Base-by-base conservation (phyloP, 441 rosid genomes). In the Adansonia grandidieri region DNA sequence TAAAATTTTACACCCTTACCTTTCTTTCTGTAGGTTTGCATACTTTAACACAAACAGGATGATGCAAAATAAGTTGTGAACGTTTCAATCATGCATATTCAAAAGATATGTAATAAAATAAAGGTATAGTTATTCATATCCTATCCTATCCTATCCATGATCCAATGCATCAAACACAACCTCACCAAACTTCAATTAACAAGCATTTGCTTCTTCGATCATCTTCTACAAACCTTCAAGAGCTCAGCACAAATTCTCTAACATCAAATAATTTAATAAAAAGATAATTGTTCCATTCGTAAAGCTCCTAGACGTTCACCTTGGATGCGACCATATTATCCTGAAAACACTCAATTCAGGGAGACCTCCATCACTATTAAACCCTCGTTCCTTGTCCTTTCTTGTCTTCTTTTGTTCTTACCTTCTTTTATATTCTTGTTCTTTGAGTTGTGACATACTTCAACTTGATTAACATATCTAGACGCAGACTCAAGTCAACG, bases 401-500 rank as follows among this genome's bases (percentile, higher is more conserved):
- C 24, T 19, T 19, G 10, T 45, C 54, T n/a, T 42, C 22, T 45
- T 45, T 69, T 20, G 3, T 48, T 22, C 17, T 54, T 53, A 28
- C n/a, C 9, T 67, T 50, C 57, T 11, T 67, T 11, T 48, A 13
- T 69, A 6, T 69, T 47, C 10, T 69, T 69, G 60, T 28, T 15
- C 60, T 71, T 3, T 51, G 45, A 70, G 42, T 22, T 24, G 74
- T 15, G 20, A 9, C 45, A 53, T 68, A 68, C 32, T 17, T 70
- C 40, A 24, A 48, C 74, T 71, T 71, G 44, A 8, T 53, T 54
- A 71, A 71, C 63, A 71, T n/a, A 71, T 71, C 47, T 53, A 32
- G 74, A 28, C 45, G 44, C 9, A 50, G 60, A 51, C 58, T 69
- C 73, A 24, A 70, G 74, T 48, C 58, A 71, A 71, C 28, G 8